Conservation (phyloP, 306 rosid species). For the Dalbergia oliveri region DNA sequence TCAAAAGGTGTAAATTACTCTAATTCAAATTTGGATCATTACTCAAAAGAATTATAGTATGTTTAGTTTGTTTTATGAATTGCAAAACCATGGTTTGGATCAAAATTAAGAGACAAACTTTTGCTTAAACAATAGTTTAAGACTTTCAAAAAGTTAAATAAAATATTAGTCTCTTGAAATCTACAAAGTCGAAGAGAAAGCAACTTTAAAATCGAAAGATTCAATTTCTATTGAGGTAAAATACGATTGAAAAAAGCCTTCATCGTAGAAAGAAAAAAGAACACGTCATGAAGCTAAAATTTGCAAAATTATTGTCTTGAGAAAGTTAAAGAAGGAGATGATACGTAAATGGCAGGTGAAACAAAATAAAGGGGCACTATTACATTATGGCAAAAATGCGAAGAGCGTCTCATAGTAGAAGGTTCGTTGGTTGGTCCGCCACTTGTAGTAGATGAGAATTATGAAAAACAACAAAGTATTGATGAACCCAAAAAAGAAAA, state of each 20-base stretch:
- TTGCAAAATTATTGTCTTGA: background rate
- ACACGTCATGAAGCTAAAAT: background rate
- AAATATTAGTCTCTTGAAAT: background rate
- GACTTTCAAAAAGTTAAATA: too few relatives aligned
- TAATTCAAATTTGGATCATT: background rate
- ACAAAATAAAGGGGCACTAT: background rate
- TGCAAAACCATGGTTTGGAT: too few relatives aligned
- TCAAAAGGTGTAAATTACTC: background rate
- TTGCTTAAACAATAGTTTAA: too few relatives aligned
- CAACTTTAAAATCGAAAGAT: background rate
- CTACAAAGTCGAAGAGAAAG: background rate
- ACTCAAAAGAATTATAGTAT: too few relatives aligned
- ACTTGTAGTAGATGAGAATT: too few relatives aligned
- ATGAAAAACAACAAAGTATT: too few relatives aligned
- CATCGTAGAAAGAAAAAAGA: background rate
- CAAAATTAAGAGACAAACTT: too few relatives aligned
- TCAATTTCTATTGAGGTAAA: background rate
- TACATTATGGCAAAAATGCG: background rate
- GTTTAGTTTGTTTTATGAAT: too few relatives aligned
- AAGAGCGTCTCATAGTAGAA: background rate
- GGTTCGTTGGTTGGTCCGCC: background rate
- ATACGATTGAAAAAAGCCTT: background rate
- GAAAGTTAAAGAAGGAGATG: background rate
- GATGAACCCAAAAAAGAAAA: too few relatives aligned
- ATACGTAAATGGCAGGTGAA: background rate